Evolutionary conservation across 371 early-diverging fungal species (phyloP), one percentile per base, ranked within the genome.

Genomic region (Neoconidiobolus thromboides): DNA sequence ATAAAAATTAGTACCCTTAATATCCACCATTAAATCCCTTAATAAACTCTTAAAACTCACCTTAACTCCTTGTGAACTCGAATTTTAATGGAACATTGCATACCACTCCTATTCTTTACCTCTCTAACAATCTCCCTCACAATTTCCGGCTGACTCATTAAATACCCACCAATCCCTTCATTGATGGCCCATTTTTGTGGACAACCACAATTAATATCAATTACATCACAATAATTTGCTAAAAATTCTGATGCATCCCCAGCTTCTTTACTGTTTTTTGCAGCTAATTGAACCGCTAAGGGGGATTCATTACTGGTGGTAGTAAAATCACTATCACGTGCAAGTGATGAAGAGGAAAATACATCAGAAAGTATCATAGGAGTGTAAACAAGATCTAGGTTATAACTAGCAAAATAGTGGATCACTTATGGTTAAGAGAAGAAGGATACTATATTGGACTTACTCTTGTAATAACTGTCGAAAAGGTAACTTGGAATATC

Each of bases 331-430:
- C 73, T 67, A 10, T 83, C 78, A 10, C 95, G 83, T 9, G 90
- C 82, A 62, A 83, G 78, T 42, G 79, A 75, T 38, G 90, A 89
- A 37, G 80, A 76, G 56, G 82, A 78, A 73, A 95, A 98, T 0
- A 89, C 90, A 65, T 91, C 90, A 14, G 97, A 88, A 9, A 97
- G 75, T 54, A 96, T 93, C 98, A 98, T 98, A 39, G 98, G 97
- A 0, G 97, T 96, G 65, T 91, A 97, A 0, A 83, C 83, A n/a
- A 97, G 72, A 69, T 96, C 91, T 37, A 86, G 85, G 60, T 85
- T 87, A 78, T 94, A 96, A 54, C 83, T 81, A 43, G 1, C 0
- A 0, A 26, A 26, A 26, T 0, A 26, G 26, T 26, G 26, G 26
- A 26, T 26, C 0, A 26, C 26, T 44, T 3, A 1, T 59, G 14